phyloP scores from a whole-genome alignment of 2,329 filamentous ascomycete species.

The Monosporascus sp. region DNA sequence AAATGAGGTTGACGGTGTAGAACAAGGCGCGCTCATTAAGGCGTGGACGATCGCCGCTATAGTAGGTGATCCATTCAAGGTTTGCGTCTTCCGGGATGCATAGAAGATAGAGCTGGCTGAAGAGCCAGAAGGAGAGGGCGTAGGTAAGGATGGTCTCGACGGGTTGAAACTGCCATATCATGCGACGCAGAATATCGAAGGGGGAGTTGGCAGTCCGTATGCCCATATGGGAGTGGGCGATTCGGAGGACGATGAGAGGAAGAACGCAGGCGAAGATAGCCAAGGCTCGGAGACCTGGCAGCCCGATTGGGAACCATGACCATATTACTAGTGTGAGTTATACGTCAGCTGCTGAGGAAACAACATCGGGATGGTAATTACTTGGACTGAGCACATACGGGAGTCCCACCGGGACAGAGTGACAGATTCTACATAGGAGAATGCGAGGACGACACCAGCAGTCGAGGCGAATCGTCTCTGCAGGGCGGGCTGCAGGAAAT shows the following conservation, averaged over 20 bases:
- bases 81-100: slow-evolving; percentile 55
- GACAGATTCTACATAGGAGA: slow-evolving; percentile 71
- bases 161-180: slow-evolving; percentile 55
- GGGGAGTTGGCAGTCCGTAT: slow-evolving; percentile 65
- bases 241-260: slow-evolving; percentile 76
- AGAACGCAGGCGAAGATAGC: slow-evolving; percentile 74
- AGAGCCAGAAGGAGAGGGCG: slow-evolving; percentile 69
- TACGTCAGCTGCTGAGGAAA: neutral
- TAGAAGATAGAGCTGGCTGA: slow-evolving; percentile 77
- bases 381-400: slow-evolving; percentile 45
- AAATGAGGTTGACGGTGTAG: slow-evolving; percentile 64
- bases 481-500: slow-evolving; percentile 83
- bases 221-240: slow-evolving; percentile 76
- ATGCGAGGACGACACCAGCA: slow-evolving; percentile 60
- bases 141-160: slow-evolving; percentile 74
- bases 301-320: slow-evolving; percentile 80
- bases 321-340: slow-evolving; percentile 58
- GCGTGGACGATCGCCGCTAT: slow-evolving; percentile 65
- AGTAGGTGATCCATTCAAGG: slow-evolving; percentile 69
- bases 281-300: slow-evolving; percentile 66
- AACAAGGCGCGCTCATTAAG: slow-evolving; percentile 87
- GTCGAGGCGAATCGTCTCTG: slow-evolving; percentile 83
- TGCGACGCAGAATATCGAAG: slow-evolving; percentile 57
- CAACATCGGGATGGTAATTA: neutral
- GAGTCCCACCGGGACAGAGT: slow-evolving; percentile 65